Conservation (phyloP, 2,329 filamentous ascomycete species). For the Emmonsia crescens region DNA sequence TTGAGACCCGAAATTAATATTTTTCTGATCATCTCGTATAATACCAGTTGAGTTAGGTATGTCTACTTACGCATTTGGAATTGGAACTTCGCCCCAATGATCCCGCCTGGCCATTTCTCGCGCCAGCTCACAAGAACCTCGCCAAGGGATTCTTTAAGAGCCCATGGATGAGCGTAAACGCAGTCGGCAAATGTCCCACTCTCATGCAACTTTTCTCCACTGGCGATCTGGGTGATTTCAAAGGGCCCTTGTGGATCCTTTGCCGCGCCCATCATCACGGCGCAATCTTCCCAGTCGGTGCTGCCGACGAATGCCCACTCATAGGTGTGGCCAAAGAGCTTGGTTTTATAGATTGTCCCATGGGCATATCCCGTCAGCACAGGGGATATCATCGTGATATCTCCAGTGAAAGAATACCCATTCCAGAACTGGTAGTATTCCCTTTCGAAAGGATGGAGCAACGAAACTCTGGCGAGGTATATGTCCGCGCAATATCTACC, state of each 20-base stretch:
- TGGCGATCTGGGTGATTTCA: constrained; percentile 7
- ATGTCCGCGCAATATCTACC: constrained; percentile 7
- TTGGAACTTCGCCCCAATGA: constrained; percentile 8
- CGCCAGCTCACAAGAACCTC: constrained; percentile 11
- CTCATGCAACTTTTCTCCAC: constrained; percentile 1
- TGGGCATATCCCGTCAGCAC: constrained; percentile 9
- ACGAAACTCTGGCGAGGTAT: constrained; percentile 10
- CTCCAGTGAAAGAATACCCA: constrained; percentile 7
- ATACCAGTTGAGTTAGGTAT: not conserved
- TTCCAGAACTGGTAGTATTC: constrained; percentile 11
- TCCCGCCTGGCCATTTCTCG: constrained; percentile 2
- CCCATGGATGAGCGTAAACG: constrained; percentile 12
- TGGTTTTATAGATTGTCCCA: constrained; percentile 8
- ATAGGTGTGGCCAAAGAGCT: constrained; percentile 11
- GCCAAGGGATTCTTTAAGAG: constrained; percentile 6
- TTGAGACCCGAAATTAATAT: not conserved
- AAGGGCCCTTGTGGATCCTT: constrained; percentile 7
- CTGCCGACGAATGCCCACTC: constrained; percentile 11
- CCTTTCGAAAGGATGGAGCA: constrained; percentile 6
- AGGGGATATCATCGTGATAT: constrained; percentile 4
- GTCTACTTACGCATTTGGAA: constrained; percentile 10
- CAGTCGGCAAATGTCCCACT: constrained; percentile 1
- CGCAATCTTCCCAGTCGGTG: not conserved
- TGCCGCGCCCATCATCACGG: constrained; percentile 9
- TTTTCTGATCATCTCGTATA: not conserved